Percentiles rank a stretch among this genome's conserved stretches.
These are phyloP conservation scores for Hypericum androsaemum DNA, from an alignment of 345 rosid species.

Conservation along the genomic window DNA sequence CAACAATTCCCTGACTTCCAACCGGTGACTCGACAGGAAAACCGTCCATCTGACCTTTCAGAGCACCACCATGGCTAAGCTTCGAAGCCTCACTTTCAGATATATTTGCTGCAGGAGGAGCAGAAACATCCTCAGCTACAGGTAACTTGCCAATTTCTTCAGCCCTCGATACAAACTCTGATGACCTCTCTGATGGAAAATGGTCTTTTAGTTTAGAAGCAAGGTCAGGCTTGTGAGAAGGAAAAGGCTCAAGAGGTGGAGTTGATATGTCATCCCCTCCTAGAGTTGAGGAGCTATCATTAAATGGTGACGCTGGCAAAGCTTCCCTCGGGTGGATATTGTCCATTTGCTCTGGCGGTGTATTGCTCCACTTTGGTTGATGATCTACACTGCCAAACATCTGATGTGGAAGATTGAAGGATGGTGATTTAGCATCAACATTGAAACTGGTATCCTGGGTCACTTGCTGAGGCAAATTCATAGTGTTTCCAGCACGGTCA, in stretches of 20 bases:
- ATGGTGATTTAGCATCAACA: constrained; percentile 33
- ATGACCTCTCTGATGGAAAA: constrained; percentile 16
- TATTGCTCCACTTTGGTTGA: constrained; percentile 28
- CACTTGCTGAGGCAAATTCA: constrained; percentile 34
- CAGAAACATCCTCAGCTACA: constrained; percentile 11
- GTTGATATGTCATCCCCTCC: constrained; percentile 25
- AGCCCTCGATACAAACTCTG: constrained; percentile 19
- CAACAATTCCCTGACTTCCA: constrained; percentile 22
- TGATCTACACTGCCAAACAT: constrained; percentile 29
- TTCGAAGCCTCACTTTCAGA: constrained; percentile 22
- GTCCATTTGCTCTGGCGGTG: constrained; percentile 25
- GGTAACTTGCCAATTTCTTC: constrained; percentile 19
- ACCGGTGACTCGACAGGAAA: constrained; percentile 17
- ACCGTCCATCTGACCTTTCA: constrained; percentile 20
- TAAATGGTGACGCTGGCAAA: constrained; percentile 19
- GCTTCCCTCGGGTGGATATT: constrained; percentile 31
- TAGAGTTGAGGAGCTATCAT: constrained; percentile 26
- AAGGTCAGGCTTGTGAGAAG: constrained; percentile 18
- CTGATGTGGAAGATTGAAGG: constrained; percentile 44
- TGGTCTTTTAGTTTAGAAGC: constrained; percentile 24
- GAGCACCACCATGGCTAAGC: constrained; percentile 14
- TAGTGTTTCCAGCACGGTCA: constrained; percentile 25
- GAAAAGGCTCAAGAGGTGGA: constrained; percentile 17
- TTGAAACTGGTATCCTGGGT: constrained; percentile 27
- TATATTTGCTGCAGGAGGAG: constrained; percentile 19